Base-by-base conservation (phyloP, 23 red algal genomes). In the Gracilariopsis chorda region DNA sequence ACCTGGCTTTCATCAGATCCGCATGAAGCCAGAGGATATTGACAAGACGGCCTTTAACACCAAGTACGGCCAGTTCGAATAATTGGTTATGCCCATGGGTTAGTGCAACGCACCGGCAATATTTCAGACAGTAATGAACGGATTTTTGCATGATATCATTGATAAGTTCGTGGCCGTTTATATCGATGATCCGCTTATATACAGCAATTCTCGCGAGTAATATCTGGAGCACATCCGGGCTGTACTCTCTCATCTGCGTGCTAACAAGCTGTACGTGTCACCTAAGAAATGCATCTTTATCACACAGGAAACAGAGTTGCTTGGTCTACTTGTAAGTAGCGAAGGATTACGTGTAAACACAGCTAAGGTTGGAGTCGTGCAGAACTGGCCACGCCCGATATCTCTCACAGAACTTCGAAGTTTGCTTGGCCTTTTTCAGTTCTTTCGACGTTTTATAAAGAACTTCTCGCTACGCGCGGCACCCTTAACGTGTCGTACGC, bases 121-220 rank as follows among this genome's bases (percentile, higher is more conserved):
- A 8, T 86, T 86, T 28, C 28, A 63, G 58, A 21, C 51, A 12
- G 14, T 85, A 3, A 85, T 69, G 61, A 70, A 85, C 56, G 32
- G 48, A 14, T 41, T 85, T 2, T 60, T 85, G 6, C 36, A 55
- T 14, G 81, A 48, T 49, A 21, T 32, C n/a, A 6, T 85, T 3
- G 60, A 85, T n/a, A 51, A 65, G 23, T 85, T 70, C 39, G 32
- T 70, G 10, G 1, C 69, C 7, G 60, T 68, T 10, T 69, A 68
- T 71, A 16, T 85, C 0, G 39, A 86, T 13, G 59, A 70, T 41
- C 27, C 69, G 8, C 56, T 86, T 1, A 71, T 86, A 12, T 69
- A 65, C 56, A 71, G 53, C 3, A 24, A 68, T 8, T 35, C 4
- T 65, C 1, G 28, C 0, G 9, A 86, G 9, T 41, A 70, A n/a